These are phyloP conservation scores for Daldinia bambusicola DNA, from an alignment of 495 filamentous ascomycete species.

Conservation along the genomic window DNA sequence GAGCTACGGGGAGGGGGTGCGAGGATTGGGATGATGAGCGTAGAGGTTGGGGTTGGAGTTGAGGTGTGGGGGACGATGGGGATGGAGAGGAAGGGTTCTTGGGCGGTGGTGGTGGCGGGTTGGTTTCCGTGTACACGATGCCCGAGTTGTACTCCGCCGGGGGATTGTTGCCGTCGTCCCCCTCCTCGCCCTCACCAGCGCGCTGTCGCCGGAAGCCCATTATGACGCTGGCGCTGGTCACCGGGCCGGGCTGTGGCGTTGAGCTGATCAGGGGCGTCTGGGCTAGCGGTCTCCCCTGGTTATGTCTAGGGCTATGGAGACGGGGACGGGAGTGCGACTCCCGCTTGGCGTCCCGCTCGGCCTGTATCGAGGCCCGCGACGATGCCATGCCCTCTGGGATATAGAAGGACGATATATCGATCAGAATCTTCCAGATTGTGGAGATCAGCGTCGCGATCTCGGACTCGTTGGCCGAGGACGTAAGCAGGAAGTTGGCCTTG, in stretches of 20 bases:
- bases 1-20: background rate
- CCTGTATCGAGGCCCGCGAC: constrained; percentile 1
- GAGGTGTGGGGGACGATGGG: background rate
- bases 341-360: background rate
- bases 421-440: constrained; percentile 54
- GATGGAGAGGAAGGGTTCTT: background rate
- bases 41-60: background rate
- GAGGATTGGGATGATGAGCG: background rate
- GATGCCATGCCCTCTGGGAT: constrained; percentile 43
- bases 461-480: constrained; percentile 51
- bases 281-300: constrained; percentile 12
- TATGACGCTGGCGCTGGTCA: constrained; percentile 16
- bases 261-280: constrained; percentile 31
- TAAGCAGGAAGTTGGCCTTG: constrained; percentile 56
- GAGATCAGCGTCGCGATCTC: constrained; percentile 55
- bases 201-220: constrained; percentile 13
- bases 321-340: background rate
- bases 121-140: background rate
- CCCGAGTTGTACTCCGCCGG: background rate
- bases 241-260: constrained; percentile 20
- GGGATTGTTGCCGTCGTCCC: background rate
- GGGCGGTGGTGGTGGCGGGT: constrained; percentile 12
- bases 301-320: background rate
- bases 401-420: constrained; percentile 51
- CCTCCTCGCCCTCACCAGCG: background rate